Conservation (phyloP, 169 alveolate species). For the Cryptosporidium canis region DNA sequence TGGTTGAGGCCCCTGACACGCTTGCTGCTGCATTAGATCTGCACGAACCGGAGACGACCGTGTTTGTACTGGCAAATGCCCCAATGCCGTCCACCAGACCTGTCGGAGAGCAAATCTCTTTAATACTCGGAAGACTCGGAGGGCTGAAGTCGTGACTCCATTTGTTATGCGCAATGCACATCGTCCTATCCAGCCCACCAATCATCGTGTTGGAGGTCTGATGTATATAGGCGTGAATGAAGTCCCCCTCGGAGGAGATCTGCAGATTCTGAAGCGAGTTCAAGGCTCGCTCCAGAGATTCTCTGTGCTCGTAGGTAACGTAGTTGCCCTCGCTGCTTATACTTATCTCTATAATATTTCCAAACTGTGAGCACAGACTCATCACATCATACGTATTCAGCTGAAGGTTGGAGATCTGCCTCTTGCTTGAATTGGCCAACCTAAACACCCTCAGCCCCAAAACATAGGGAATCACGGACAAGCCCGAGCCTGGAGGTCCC, state of each 20-base stretch:
- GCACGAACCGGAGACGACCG: constrained; percentile 6
- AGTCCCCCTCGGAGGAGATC: constrained; percentile 57
- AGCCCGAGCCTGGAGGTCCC: background rate
- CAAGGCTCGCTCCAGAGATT: constrained; percentile 51
- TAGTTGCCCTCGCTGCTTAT: constrained; percentile 10
- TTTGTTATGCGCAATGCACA: background rate
- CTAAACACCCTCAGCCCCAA: constrained; percentile 27
- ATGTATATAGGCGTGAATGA: constrained; percentile 61
- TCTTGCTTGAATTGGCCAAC: constrained; percentile 2
- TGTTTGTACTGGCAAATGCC: background rate
- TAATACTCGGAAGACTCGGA: background rate
- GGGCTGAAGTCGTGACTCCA: constrained; percentile 37
- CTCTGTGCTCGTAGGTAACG: constrained; percentile 34
- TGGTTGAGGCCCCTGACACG: background rate
- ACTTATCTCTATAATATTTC: constrained; percentile 27
- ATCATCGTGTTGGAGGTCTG: constrained; percentile 42
- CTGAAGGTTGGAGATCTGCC: constrained; percentile 23
- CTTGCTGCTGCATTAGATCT: constrained; percentile 4
- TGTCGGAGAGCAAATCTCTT: background rate
- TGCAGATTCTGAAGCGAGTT: constrained; percentile 44
- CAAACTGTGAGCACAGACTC: constrained; percentile 66
- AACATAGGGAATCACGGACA: background rate
- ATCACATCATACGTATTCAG: constrained; percentile 45
- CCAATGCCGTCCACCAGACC: constrained; percentile 3
- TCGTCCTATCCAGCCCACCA: constrained; percentile 57